These are phyloP conservation scores for Elsinoe arachidis DNA, from an alignment of 2,329 filamentous ascomycete genomes.

Conservation along the genomic window DNA sequence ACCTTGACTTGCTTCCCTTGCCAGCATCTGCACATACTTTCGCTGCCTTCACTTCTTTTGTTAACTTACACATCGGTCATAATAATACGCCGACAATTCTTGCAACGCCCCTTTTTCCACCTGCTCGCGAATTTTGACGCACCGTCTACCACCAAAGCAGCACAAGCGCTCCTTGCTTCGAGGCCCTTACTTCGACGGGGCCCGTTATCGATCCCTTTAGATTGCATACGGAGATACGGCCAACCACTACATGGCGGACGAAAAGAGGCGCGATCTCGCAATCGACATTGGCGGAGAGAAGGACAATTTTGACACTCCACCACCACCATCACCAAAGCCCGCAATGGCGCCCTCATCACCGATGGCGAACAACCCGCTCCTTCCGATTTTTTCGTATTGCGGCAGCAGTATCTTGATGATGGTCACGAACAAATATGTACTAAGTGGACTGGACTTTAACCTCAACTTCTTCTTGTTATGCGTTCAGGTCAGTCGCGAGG, in stretches of 20 bases:
- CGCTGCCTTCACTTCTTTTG: neutral
- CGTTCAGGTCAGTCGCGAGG: slow-evolving; percentile 64
- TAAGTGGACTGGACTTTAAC: slow-evolving; percentile 87
- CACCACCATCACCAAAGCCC: slow-evolving; percentile 30
- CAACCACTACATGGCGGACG: slow-evolving; percentile 62
- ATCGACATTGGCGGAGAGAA: slow-evolving; percentile 60
- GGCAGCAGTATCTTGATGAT: slow-evolving; percentile 98
- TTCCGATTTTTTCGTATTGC: slow-evolving; percentile 86
- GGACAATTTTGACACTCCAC: slow-evolving; percentile 34
- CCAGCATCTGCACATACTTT: neutral
- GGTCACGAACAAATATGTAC: slow-evolving; percentile 98
- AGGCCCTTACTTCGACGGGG: slow-evolving; percentile 9
- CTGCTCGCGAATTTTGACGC: neutral
- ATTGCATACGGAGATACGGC: slow-evolving; percentile 7
- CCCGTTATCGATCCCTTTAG: slow-evolving; percentile 12
- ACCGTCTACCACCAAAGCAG: neutral
- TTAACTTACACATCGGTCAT: neutral
- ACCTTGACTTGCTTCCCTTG: neutral
- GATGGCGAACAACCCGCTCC: slow-evolving; percentile 55
- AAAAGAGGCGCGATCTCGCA: slow-evolving; percentile 74
- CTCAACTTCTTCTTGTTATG: slow-evolving; percentile 91
- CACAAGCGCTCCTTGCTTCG: neutral
- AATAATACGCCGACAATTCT: neutral
- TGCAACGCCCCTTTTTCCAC: neutral
- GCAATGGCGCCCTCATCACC: slow-evolving; percentile 40